Evolutionary conservation across 2,329 filamentous ascomycete species (phyloP), one percentile per base, ranked within the genome.

Genomic region (Raffaelea albimanens): DNA sequence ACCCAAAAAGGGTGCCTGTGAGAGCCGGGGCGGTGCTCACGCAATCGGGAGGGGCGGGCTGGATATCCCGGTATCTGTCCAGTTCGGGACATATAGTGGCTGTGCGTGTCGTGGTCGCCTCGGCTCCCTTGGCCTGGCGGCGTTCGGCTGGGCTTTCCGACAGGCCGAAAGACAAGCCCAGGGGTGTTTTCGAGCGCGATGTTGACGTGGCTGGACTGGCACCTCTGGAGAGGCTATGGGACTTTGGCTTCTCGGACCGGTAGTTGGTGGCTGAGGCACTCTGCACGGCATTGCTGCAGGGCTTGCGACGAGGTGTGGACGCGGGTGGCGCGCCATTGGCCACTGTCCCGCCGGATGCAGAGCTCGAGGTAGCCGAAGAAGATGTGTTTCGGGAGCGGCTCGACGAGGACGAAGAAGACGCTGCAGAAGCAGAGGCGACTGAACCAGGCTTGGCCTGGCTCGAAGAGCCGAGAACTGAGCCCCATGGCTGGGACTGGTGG

Each of bases 41-140:
- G 58, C n/a, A 58, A 56, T 19, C 14, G 2, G 36, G 14, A 1
- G 59, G 57, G 1, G 66, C 67, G 5, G 65, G 64, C 44, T 67
- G 63, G 44, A 71, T 59, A 47, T 72, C 65, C 53, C 76, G 68
- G 57, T 83, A 83, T 29, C 79, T 71, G 58, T 83, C 79, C 18
- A 83, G 61, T 54, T 83, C 79, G 2, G 79, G 79, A 52, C 76
- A 78, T 47, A 76, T 70, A 13, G 67, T 69, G 36, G 71, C 66
- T 7, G 69, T 62, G 20, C 69, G 70, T 7, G 62, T 57, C 21
- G 57, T 58, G 0, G 63, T 57, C 39, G 66, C 55, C 38, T 75
- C 71, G 20, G 67, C 51, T n/a, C 60, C 60, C 36, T 71, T 70
- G 9, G 66, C 63, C 10, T 63, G 50, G 38, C 63, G 64, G n/a